phyloP scores from a whole-genome alignment of 768 basidiomycete species.

The Auricularia sp. region DNA sequence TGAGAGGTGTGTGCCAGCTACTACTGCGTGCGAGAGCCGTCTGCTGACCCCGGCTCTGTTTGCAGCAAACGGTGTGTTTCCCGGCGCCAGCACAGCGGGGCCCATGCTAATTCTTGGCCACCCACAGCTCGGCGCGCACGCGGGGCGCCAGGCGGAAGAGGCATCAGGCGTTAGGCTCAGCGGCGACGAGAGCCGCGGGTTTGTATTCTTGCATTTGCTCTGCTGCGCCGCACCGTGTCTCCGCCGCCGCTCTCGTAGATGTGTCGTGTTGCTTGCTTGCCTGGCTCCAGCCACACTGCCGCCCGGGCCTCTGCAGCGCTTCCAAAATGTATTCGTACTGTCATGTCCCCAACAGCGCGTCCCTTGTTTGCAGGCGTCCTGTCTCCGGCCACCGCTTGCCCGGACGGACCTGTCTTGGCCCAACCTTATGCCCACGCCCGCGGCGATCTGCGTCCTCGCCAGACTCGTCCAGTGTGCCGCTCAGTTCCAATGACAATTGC shows the following conservation, averaged over 20 bases:
- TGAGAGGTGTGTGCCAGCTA: constrained; percentile 64
- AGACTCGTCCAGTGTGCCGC: not conserved
- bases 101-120: constrained; percentile 12
- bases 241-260: not conserved
- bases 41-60: constrained; percentile 15
- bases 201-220: constrained; percentile 3
- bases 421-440: not conserved
- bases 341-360: not conserved
- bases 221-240: not conserved
- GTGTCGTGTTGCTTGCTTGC: not conserved
- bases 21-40: constrained; percentile 5
- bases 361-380: not conserved
- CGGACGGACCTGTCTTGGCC: not conserved
- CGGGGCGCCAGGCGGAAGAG: constrained; percentile 64
- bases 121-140: constrained; percentile 74
- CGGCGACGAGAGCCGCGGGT: not conserved
- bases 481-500: not conserved
- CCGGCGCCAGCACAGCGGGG: constrained; percentile 1
- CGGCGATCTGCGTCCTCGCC: not conserved
- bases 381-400: not conserved
- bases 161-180: constrained; percentile 63
- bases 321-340: not conserved
- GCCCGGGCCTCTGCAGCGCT: not conserved
- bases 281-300: not conserved
- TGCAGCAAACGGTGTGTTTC: constrained; percentile 62